Evolutionary conservation across 495 filamentous ascomycete species (phyloP), one percentile per base, ranked within the genome.

Genomic region (Glarea lozoyensis): DNA sequence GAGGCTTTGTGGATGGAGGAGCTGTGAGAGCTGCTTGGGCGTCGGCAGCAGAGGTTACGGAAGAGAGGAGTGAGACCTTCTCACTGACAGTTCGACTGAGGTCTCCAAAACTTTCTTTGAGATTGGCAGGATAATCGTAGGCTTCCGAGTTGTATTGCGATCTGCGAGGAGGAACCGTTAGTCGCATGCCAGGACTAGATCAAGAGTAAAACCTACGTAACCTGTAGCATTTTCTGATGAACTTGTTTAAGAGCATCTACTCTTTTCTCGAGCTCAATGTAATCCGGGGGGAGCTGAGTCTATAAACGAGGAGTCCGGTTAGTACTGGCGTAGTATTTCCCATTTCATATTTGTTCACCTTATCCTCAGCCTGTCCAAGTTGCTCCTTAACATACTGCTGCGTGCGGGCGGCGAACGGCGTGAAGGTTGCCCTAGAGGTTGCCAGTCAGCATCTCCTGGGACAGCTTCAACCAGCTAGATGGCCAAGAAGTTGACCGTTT

Each of bases 41-140:
- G 67, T 98, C 93, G 33, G 85, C 81, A 42, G 93, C 85, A 13
- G 85, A 80, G 31, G 75, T 79, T 45, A 92, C 89, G 51, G 79
- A 76, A 11, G 87, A 88, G 29, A 98, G 78, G 30, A 96, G 85
- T 40, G 76, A 68, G 37, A 97, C 93, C 68, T 95, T 97, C 68
- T 97, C 93, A 62, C 80, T 78, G 62, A 97, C 89, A 57, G 92
- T 95, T 58, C 88, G 88, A 54, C 88, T 84, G 31, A 98, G 79
- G 60, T 97, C 92, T 60, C 84, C 82, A 69, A 98, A 92, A 49
- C 87, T 94, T 71, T 98, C 92, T 64, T 89, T 88, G 61, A 96
- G 84, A 68, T 98, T 98, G 63, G 88, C 81, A n/a, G 92, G 92
- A 65, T 98, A 98, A 67, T 98, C 92, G 66, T 98, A 98, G 54